Base-by-base conservation (phyloP, 2,329 filamentous ascomycete genomes). In the Neobulgaria alba region DNA sequence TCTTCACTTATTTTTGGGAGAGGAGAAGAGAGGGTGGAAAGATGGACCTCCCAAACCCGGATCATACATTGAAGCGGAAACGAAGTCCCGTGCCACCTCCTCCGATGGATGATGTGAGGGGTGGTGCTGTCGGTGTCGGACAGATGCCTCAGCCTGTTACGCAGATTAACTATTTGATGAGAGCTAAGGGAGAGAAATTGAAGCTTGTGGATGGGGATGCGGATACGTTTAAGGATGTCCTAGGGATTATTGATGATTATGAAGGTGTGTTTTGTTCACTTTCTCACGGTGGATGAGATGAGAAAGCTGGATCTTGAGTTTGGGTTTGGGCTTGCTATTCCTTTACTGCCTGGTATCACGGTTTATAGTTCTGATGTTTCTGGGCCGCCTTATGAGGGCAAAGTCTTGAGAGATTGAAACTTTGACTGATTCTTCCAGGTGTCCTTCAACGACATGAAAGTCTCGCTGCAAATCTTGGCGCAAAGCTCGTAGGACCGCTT, bases 401-500 rank as follows among this genome's bases (percentile, higher is more conserved):
- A n/a, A n/a, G n/a, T n/a, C n/a, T n/a, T n/a, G n/a, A n/a, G n/a
- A n/a, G n/a, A n/a, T n/a, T n/a, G n/a, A n/a, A n/a, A n/a, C n/a
- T n/a, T n/a, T n/a, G n/a, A n/a, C 44, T 48, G 34, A 52, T 47
- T 46, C 45, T 52, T 41, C 45, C 45, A 73, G 86, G 80, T 49
- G 85, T 92, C 12, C 68, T 94, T 38, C 84, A 85, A 55, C 78
- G 85, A 41, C 85, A 90, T 60, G 87, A 95, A 64, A 90, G 84
- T 61, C 77, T 94, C 54, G 88, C 87, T 34, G 82, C 83, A 43
- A 90, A 87, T 55, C 71, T 95, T 18, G 87, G 87, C 53, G 87
- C 85, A 41, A 84, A 86, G 51, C 80, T 89, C 14, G 76, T 88
- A 1, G 86, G 84, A 0, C 85, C 86, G 17, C 85, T 89, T 38